These are phyloP conservation scores for Lachnum nothofagi DNA, from an alignment of 2,329 filamentous ascomycete species.

Conservation along the genomic window DNA sequence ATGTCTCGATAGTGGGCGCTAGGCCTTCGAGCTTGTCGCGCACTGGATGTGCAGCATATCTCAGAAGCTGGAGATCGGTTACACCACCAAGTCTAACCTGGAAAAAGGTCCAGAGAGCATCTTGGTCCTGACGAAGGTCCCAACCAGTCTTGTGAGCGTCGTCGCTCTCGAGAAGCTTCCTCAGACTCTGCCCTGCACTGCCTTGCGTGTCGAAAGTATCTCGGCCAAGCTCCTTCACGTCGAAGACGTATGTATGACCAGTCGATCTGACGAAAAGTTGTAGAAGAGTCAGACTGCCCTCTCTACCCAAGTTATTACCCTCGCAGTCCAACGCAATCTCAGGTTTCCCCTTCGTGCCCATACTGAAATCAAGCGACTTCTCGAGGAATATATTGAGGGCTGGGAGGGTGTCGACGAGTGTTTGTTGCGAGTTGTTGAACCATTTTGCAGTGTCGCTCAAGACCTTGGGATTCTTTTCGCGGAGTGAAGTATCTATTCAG, in stretches of 20 bases:
- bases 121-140: conserved; percentile 53
- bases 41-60: not conserved
- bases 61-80: conserved; percentile 46
- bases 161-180: not conserved
- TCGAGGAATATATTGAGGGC: not conserved
- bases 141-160: not conserved
- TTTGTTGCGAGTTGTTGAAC: not conserved
- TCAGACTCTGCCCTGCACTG: not conserved
- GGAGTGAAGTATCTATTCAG: not conserved
- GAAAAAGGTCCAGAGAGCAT: conserved; percentile 46
- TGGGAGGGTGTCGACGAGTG: not conserved
- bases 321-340: not conserved
- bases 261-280: not conserved
- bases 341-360: not conserved
- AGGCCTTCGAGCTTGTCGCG: not conserved
- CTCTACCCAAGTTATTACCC: not conserved
- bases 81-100: conserved; percentile 40
- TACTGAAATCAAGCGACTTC: not conserved
- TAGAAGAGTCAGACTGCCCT: not conserved
- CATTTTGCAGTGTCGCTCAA: not conserved
- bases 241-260: not conserved
- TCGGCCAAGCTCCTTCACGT: not conserved
- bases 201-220: not conserved
- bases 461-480: not conserved
- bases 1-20: not conserved